Evolutionary conservation across 352 stramenopile species (phyloP).

Genomic region (Phytophthora fragariae): DNA sequence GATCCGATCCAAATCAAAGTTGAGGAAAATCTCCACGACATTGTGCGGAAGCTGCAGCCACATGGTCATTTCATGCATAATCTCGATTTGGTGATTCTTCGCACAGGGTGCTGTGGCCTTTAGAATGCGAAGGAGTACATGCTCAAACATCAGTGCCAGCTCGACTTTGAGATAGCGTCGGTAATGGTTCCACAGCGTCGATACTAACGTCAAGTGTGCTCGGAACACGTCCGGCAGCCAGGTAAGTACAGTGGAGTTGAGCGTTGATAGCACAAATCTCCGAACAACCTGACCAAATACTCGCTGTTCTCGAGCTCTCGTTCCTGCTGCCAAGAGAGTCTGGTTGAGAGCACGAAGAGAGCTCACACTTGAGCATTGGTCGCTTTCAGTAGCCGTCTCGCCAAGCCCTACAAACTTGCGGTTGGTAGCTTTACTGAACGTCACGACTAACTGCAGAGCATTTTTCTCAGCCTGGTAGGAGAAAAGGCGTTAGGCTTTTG

Average conservation of each 20-base stretch:
- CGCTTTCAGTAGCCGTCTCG: constrained; percentile 49
- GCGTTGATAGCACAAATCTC: constrained; percentile 74
- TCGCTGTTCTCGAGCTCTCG: constrained; percentile 58
- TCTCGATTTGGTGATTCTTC: constrained; percentile 68
- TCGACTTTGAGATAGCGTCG: constrained; percentile 86
- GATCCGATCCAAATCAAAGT: constrained; percentile 88
- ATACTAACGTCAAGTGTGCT: constrained; percentile 67
- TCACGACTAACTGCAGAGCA: constrained; percentile 77
- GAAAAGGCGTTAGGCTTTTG: not conserved
- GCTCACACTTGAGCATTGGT: constrained; percentile 69
- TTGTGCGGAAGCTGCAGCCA: constrained; percentile 89
- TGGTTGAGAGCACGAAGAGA: constrained; percentile 78
- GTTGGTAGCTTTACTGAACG: constrained; percentile 76
- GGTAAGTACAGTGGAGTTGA: constrained; percentile 70
- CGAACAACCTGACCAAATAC: constrained; percentile 82
- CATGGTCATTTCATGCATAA: constrained; percentile 80
- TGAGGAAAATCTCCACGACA: constrained; percentile 89
- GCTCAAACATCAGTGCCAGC: constrained; percentile 82
- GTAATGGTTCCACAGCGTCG: constrained; percentile 89
- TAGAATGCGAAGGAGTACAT: constrained; percentile 82
- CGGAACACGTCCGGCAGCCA: constrained; percentile 70
- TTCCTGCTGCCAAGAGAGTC: constrained; percentile 64
- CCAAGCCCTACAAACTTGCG: constrained; percentile 50
- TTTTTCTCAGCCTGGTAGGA: constrained; percentile 66
- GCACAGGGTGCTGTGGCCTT: constrained; percentile 54